A percentile compares a stretch with the other conserved stretches of the same genome.
phyloP scores from a whole-genome alignment of 306 rosid species.

The Elaeagnus macrophylla region DNA sequence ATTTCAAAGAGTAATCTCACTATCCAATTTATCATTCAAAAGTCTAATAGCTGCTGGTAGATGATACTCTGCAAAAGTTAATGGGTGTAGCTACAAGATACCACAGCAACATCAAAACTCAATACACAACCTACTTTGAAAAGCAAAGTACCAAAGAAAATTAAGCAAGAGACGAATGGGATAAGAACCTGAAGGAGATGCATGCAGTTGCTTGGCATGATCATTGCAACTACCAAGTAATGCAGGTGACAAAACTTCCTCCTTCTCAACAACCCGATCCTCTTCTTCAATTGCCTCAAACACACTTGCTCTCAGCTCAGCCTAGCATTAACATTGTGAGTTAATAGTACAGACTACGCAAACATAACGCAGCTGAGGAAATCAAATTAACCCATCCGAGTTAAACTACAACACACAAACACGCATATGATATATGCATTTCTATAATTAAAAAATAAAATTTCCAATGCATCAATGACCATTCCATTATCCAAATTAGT shows the following conservation, averaged over 20 bases:
- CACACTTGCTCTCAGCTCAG: slow-evolving; percentile 29
- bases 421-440: too few species aligned
- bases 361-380: too few species aligned
- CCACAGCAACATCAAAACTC: neutral
- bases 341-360: neutral
- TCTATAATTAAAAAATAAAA: too few species aligned
- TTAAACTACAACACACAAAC: too few species aligned
- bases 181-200: slow-evolving; percentile 78
- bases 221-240: slow-evolving; percentile 96
- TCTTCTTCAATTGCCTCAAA: too few species aligned
- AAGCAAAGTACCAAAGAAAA: neutral
- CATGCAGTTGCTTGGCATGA: slow-evolving; percentile 94
- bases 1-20: neutral
- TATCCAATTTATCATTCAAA: neutral
- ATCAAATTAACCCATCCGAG: too few species aligned
- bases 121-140: slow-evolving; percentile 3
- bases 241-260: slow-evolving; percentile 88
- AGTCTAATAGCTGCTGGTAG: neutral
- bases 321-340: slow-evolving; percentile 31
- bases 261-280: slow-evolving; percentile 37
- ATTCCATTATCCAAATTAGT: too few species aligned
- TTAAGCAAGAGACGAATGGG: neutral
- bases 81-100: neutral
- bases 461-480: too few species aligned
- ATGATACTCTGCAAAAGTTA: neutral